These are phyloP conservation scores for Exidia glandulosa DNA, from an alignment of 768 basidiomycete species.

Conservation along the genomic window DNA sequence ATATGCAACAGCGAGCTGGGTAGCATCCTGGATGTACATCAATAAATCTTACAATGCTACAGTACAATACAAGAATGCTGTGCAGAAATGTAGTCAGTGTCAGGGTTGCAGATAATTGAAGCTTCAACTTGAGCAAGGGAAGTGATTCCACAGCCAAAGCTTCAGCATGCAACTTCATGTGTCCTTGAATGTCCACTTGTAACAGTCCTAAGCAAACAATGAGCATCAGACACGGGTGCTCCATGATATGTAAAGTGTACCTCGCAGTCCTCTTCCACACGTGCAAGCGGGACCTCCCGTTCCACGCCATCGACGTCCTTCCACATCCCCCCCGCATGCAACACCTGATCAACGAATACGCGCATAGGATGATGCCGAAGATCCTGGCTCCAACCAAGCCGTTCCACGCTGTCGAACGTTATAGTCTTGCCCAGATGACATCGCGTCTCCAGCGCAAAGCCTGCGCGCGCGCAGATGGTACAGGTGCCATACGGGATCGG, in stretches of 20 bases:
- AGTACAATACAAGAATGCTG: too few species aligned
- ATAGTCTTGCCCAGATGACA: constrained; percentile 57
- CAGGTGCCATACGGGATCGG: constrained; percentile 54
- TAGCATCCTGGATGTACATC: too few species aligned
- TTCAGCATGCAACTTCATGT: too few species aligned
- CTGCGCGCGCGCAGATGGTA: constrained; percentile 47
- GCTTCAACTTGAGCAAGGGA: not conserved
- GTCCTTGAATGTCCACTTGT: not conserved
- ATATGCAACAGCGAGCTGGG: not conserved
- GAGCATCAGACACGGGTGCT: not conserved
- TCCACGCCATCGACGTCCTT: not conserved
- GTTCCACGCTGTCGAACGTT: constrained; percentile 54
- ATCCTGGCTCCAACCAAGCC: constrained; percentile 49
- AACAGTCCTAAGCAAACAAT: not conserved
- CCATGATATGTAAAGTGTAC: too few species aligned
- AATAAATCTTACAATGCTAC: too few species aligned
- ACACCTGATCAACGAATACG: constrained; percentile 40
- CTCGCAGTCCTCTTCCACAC: not conserved
- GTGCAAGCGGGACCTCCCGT: not conserved
- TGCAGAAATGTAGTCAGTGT: too few species aligned
- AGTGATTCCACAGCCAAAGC: not conserved
- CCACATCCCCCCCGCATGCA: constrained; percentile 38
- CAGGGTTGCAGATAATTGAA: not conserved
- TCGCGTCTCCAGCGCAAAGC: constrained; percentile 49
- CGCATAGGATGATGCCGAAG: constrained; percentile 46